Evolutionary conservation across 179 eudicot species (phyloP), one percentile per base, ranked within the genome.

Genomic region (Monotropa hypopitys): DNA sequence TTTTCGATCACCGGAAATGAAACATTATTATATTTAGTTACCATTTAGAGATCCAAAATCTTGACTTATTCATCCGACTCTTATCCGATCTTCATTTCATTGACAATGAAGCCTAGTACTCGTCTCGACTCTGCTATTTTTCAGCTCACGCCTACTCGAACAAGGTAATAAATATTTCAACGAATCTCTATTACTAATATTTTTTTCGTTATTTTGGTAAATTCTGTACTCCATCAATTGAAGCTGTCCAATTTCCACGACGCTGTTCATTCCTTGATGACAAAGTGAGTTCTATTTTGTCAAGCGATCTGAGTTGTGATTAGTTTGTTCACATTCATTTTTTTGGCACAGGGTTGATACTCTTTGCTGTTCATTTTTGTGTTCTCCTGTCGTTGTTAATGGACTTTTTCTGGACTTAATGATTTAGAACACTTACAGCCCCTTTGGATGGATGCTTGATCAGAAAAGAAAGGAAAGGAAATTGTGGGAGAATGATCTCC

Each of bases 111-210:
- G 86, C 81, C 90, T 28, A 90, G 80, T 67, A 85, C 89, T 66
- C 85, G 79, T 6, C 95, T 95, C 74, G 90, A 91, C 80, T 89
- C 89, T 13, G 86, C 83, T 84, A 83, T 91, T 26, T 95, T 95
- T 78, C 98, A 93, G 88, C 98, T 95, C 78, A 95, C 99, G 30
- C 99, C 99, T 49, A 95, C 99, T 74, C 90, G 99, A 82, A 95
- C 99, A 5, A 89, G 99, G 99, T 95, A 61, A 80, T 5, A 2
- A 30, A 4, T 54, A 28, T 33, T 20, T 49, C 62, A 7, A 10
- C 40, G 3, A 35, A n/a, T 73, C 0, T 3, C 47, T 6, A 4
- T 4, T 33, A 0, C 38, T 2, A 1, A 1, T 3, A 4, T 3
- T 43, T 43, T 43, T 45, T 9, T n/a, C 7, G 49, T 43, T 42